phyloP scores from a whole-genome alignment of 139 green algal species.

The Chlorella sorokiniana region DNA sequence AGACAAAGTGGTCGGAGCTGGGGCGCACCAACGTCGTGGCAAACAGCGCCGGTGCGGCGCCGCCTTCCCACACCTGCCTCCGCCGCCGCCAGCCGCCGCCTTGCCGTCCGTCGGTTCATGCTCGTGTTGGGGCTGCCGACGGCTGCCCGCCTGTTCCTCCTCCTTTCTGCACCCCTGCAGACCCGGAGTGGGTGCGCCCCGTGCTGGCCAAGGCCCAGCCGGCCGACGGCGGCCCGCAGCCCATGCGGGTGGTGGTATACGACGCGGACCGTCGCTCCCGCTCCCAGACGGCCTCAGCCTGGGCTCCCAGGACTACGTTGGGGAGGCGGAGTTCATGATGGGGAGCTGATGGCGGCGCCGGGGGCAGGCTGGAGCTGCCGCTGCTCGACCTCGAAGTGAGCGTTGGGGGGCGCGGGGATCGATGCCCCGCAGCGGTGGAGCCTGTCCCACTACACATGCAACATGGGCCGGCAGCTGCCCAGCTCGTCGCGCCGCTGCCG shows the following conservation, averaged over 20 bases:
- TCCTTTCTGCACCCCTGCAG: background rate
- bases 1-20: conserved; percentile 4
- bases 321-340: conserved; percentile 15
- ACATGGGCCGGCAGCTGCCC: no score
- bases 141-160: background rate
- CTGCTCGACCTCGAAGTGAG: conserved; percentile 4
- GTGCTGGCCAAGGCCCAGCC: background rate
- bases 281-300: background rate
- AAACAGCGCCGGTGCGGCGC: conserved; percentile 1
- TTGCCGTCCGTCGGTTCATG: background rate
- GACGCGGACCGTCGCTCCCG: conserved; percentile 1
- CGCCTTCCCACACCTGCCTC: no score
- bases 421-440: no score
- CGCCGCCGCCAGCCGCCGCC: background rate
- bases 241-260: conserved; percentile 1
- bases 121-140: background rate
- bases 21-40: conserved; percentile 18
- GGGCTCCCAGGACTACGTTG: conserved; percentile 14
- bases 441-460: no score
- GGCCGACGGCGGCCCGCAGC: background rate
- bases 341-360: conserved; percentile 5
- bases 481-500: no score
- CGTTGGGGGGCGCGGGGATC: background rate
- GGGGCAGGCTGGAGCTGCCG: conserved; percentile 6
- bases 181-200: conserved; percentile 17